Evolutionary conservation across 148 eudicot species (phyloP).

Genomic region (Nepenthes mirabilis): DNA sequence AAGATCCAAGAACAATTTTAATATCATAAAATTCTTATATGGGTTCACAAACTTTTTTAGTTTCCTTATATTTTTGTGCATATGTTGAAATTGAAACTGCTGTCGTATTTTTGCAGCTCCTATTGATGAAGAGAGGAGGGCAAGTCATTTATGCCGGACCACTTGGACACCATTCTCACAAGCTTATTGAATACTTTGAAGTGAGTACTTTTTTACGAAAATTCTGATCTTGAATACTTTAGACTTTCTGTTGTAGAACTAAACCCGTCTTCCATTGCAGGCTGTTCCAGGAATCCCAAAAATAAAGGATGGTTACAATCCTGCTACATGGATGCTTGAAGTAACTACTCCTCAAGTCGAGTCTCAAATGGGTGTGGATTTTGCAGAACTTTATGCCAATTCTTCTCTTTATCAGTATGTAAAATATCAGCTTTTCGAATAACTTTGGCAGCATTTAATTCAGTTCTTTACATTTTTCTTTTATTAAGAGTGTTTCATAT

Average conservation of each 20-base stretch:
- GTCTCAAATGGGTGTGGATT: slow-evolving; percentile 34
- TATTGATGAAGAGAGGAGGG: slow-evolving; percentile 80
- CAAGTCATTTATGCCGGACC: slow-evolving; percentile 54
- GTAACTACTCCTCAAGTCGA: slow-evolving; percentile 36
- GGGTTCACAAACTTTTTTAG: neutral
- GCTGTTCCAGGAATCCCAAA: slow-evolving; percentile 47
- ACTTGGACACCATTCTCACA: slow-evolving; percentile 46
- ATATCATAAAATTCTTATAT: too few species aligned
- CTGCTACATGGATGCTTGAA: slow-evolving; percentile 84
- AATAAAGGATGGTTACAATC: slow-evolving; percentile 49
- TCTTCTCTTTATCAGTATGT: slow-evolving; percentile 41
- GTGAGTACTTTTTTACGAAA: slow-evolving; percentile 17
- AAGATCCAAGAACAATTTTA: too few species aligned
- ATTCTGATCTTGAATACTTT: neutral
- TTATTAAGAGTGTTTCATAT: neutral
- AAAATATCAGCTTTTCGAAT: neutral
- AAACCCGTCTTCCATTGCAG: slow-evolving; percentile 13
- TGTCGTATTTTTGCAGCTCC: slow-evolving; percentile 29
- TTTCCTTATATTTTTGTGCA: neutral
- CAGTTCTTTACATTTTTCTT: neutral
- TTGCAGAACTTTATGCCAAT: slow-evolving; percentile 38
- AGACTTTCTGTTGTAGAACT: too few species aligned
- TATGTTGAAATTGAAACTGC: neutral
- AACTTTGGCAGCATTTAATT: neutral
- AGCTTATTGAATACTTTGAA: slow-evolving; percentile 59